Evolutionary conservation across 2,329 filamentous ascomycete species (phyloP), one percentile per base, ranked within the genome.

Genomic region (Cercospora nicotianae): DNA sequence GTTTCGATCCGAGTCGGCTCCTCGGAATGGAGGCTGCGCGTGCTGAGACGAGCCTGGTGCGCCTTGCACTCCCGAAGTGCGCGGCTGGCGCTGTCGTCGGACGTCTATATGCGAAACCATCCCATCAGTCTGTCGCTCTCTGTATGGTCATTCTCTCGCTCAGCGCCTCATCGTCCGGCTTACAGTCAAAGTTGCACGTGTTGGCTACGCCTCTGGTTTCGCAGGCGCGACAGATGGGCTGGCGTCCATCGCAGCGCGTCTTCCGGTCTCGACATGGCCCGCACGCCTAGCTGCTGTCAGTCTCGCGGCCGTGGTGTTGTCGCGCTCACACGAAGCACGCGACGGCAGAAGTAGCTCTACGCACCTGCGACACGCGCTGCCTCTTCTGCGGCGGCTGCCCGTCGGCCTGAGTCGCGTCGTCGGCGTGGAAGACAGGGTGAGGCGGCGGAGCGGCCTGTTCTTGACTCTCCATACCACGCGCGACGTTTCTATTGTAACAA

Each of bases 251-350:
- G 61, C 72, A 74, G 16, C 73, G 70, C 53, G 73, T 74, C 65
- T 74, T 74, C 9, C 73, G 69, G 13, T 72, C 71, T 28, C 71
- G 69, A 67, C 73, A 74, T 16, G 72, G 69, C 18, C 69, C 69
- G 60, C 71, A 72, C 33, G 71, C 71, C 65, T 67, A 28, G 3
- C 18, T 16, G 16, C 16, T 51, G 58, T 30, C 16, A 33, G 45
- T 28, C 45, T 28, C 20, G 42, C 42, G 12, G 42, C 42, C 10
- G 42, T 23, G 42, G 12, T 12, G 10, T 36, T 36, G 36, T 42
- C 36, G 36, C 7, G 42, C 10, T 48, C 42, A 3, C 18, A 48
- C 42, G 10, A 51, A 8, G 10, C 45, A 23, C 45, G 45, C 45
- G 45, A 51, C 45, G 16, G 36, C 36, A 42, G 36, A n/a, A 51